Conservation (phyloP, 164 flowering plant genomes). For the Sedum album region DNA sequence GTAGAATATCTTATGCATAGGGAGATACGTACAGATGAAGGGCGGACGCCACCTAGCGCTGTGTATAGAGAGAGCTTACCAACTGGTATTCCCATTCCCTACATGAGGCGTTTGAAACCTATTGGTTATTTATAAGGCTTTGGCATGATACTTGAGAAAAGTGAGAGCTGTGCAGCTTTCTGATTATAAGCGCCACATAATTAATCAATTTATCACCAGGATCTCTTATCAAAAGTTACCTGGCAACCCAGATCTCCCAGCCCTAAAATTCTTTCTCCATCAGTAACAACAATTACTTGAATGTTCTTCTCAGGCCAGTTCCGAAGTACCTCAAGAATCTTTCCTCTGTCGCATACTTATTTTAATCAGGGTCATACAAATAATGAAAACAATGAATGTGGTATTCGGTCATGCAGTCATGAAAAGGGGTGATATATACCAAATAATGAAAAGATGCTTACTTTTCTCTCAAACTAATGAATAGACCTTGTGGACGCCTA, state of each 20-base stretch:
- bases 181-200: background rate
- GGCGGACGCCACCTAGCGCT: slow-evolving; percentile 44
- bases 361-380: slow-evolving; percentile 5
- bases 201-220: background rate
- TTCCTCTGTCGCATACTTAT: slow-evolving; percentile 22
- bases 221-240: slow-evolving; percentile 14
- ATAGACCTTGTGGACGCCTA: slow-evolving; percentile 41
- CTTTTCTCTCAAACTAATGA: slow-evolving; percentile 37
- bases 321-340: slow-evolving; percentile 35
- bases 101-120: background rate
- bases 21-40: slow-evolving; percentile 33
- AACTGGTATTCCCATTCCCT: slow-evolving; percentile 49
- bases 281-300: slow-evolving; percentile 48
- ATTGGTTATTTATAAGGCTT: background rate
- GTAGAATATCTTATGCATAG: background rate
- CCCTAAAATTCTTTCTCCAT: slow-evolving; percentile 41
- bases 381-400: background rate
- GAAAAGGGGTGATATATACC: background rate
- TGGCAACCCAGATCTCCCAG: slow-evolving; percentile 48
- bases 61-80: slow-evolving; percentile 42
- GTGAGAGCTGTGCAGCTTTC: no score
- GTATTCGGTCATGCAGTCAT: background rate
- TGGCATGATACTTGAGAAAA: no score
- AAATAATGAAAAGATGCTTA: slow-evolving; percentile 6
- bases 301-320: slow-evolving; percentile 45